Evolutionary conservation across 805 yeast species (phyloP).

Genomic region (Lipomyces starkeyi): DNA sequence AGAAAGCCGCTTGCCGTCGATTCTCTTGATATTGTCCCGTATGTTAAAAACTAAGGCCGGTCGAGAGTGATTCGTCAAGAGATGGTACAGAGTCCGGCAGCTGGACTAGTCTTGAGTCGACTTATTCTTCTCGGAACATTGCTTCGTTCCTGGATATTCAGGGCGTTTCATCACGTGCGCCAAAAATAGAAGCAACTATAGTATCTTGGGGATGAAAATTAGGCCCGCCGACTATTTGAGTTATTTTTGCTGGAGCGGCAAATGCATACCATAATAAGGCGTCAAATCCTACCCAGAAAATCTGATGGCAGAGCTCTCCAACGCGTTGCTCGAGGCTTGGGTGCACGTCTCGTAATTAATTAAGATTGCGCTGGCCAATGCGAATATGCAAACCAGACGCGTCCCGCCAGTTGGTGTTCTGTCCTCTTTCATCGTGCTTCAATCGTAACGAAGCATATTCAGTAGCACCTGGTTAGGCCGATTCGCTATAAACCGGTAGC

Average conservation of each 20-base stretch:
- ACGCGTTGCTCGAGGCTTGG: no score
- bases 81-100: background rate
- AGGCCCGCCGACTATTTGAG: background rate
- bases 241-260: background rate
- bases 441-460: no score
- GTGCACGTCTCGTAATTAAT: no score
- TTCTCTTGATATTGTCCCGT: background rate
- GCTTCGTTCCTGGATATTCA: background rate
- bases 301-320: no score
- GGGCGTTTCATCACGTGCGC: conserved; percentile 9
- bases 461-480: no score
- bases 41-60: background rate
- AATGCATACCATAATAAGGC: background rate
- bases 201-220: background rate
- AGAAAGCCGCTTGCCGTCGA: background rate
- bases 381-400: no score
- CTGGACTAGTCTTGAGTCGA: background rate
- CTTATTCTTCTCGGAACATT: background rate
- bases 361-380: no score
- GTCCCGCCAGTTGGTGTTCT: no score
- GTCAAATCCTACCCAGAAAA: no score
- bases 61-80: background rate
- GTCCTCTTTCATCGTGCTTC: no score
- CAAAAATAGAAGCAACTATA: background rate
- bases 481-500: no score